phyloP scores from a whole-genome alignment of 306 rosid species.

The Trifolium dubium region DNA sequence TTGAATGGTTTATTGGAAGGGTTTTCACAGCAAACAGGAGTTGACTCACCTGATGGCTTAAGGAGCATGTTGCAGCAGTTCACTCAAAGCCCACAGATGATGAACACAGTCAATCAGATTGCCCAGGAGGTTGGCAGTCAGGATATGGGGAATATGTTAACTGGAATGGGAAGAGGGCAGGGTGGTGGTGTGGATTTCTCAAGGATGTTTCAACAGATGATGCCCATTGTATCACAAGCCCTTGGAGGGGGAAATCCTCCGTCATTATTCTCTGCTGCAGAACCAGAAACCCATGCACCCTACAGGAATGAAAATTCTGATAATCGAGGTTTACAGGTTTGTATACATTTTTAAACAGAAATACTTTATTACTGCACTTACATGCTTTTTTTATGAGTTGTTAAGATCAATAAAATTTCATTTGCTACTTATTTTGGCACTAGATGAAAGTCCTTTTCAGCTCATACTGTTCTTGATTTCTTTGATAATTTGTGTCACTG shows the following conservation, averaged over 20 bases:
- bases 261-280: conserved; percentile 54
- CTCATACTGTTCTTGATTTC: conserved; percentile 1
- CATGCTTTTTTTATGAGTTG: conserved; percentile 25
- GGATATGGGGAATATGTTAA: conserved; percentile 73
- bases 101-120: conserved; percentile 79
- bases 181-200: conserved; percentile 83
- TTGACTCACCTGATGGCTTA: conserved; percentile 82
- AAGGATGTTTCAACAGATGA: conserved; percentile 94
- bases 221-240: conserved; percentile 92
- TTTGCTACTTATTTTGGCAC: not conserved
- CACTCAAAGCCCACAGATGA: conserved; percentile 90
- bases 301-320: conserved; percentile 45
- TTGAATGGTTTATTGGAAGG: conserved; percentile 84
- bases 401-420: conserved; percentile 1
- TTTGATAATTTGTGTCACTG: too few relatives aligned
- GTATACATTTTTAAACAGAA: conserved; percentile 28
- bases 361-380: conserved; percentile 26
- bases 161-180: conserved; percentile 73
- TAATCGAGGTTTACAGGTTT: conserved; percentile 67
- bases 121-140: conserved; percentile 82
- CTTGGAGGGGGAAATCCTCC: conserved; percentile 59
- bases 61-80: conserved; percentile 92
- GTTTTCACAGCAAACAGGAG: conserved; percentile 90
- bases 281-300: conserved; percentile 46
- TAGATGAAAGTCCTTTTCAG: conserved; percentile 7